Evolutionary conservation across 805 yeast genomes (phyloP).

Genomic region (Candida suzukii): DNA sequence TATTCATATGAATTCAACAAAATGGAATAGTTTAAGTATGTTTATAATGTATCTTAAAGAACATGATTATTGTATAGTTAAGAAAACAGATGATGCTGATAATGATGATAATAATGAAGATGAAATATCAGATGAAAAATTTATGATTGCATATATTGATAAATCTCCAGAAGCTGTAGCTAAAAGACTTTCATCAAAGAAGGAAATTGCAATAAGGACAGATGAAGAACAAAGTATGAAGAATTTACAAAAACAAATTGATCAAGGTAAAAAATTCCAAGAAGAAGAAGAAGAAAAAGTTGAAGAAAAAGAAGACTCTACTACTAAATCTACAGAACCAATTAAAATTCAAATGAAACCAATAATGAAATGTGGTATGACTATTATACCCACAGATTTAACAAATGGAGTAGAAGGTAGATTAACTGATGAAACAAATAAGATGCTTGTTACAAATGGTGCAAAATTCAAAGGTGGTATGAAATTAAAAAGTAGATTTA

Average conservation of each 20-base stretch:
- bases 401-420: constrained; percentile 10
- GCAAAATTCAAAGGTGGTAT: not conserved
- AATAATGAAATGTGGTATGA: constrained; percentile 23
- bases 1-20: constrained; percentile 85
- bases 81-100: constrained; percentile 26
- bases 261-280: constrained; percentile 25
- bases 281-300: constrained; percentile 2
- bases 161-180: constrained; percentile 40
- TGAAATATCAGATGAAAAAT: constrained; percentile 26
- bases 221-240: constrained; percentile 41
- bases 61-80: constrained; percentile 49
- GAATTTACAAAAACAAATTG: constrained; percentile 47
- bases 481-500: constrained; percentile 2
- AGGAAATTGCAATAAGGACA: constrained; percentile 27
- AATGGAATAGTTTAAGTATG: constrained; percentile 62
- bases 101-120: constrained; percentile 22
- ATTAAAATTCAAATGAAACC: constrained; percentile 14
- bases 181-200: constrained; percentile 31
- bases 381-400: constrained; percentile 16
- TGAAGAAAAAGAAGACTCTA: constrained; percentile 1
- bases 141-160: constrained; percentile 44
- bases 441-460: not conserved
- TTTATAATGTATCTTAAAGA: constrained; percentile 58
- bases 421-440: not conserved
- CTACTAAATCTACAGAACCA: constrained; percentile 5